Evolutionary conservation across 2,329 filamentous ascomycete species (phyloP).

Genomic region (Neonectria ditissima): DNA sequence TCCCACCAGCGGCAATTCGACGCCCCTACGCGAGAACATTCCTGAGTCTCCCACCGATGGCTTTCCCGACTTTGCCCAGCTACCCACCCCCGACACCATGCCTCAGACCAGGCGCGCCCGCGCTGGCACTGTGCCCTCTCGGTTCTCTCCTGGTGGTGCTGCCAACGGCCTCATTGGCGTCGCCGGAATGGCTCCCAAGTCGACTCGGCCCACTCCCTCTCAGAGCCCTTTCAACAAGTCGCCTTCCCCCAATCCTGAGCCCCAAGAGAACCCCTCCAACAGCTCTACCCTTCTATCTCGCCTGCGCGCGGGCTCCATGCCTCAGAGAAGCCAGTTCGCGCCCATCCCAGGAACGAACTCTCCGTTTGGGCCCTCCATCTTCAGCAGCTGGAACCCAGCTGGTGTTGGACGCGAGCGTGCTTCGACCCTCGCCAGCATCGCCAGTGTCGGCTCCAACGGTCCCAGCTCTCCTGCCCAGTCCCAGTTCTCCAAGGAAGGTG

Average conservation of each 20-base stretch:
- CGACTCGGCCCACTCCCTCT: constrained; percentile 85
- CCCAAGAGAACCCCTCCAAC: constrained; percentile 60
- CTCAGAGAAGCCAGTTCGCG: constrained; percentile 80
- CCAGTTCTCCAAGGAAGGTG: constrained; percentile 85
- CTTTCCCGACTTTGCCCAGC: constrained; percentile 88
- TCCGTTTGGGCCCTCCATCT: constrained; percentile 90
- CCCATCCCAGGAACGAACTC: constrained; percentile 67
- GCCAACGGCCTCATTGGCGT: constrained; percentile 69
- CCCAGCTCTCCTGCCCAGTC: constrained; percentile 89
- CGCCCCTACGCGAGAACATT: constrained; percentile 95
- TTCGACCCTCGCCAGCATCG: constrained; percentile 83
- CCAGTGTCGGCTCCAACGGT: constrained; percentile 91
- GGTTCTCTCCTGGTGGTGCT: constrained; percentile 83
- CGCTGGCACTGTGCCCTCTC: constrained; percentile 95
- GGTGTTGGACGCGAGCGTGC: constrained; percentile 80
- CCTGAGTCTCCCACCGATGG: constrained; percentile 96
- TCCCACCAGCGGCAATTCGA: constrained; percentile 95
- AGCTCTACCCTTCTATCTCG: constrained; percentile 84
- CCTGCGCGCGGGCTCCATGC: constrained; percentile 92
- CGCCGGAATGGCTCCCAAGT: constrained; percentile 75
- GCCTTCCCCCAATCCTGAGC: constrained; percentile 66
- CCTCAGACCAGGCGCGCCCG: constrained; percentile 82
- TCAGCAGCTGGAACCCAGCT: constrained; percentile 84
- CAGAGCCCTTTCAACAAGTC: constrained; percentile 85
- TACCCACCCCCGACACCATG: constrained; percentile 73